Evolutionary conservation across 345 rosid species (phyloP), one percentile per base, ranked within the genome.

Genomic region (Firmiana major): DNA sequence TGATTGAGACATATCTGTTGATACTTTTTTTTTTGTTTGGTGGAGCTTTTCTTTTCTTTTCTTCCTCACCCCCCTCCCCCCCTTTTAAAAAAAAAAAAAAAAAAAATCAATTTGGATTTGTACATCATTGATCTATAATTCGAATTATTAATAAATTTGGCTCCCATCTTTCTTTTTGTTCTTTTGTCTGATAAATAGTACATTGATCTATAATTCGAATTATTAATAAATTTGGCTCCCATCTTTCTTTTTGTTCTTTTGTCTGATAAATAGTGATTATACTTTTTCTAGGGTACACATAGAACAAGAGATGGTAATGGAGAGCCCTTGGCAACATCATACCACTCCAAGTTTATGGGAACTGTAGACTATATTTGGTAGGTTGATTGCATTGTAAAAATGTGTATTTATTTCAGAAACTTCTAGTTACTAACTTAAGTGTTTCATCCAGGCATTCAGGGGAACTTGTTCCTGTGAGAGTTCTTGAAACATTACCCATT

Each of bases 311-410:
- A 90, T 81, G 74, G 43, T 40, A 21, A 48, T 53, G 98, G 99
- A 77, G 99, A 95, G 79, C 97, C 99, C 65, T 86, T 91, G 81
- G 99, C 93, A 77, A 95, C 99, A 73, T 90, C 99, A 8, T 90
- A 85, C 81, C 99, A 95, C 83, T 89, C 94, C 71, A 83, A 81
- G 84, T 95, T 93, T 82, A 85, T 88, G 80, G 99, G 97, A 84
- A 93, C 99, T 64, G 98, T 93, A 78, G 99, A 95, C 83, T 93
- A 95, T 75, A 93, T 95, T 71, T 95, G 98, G 99, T 95, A 87
- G 60, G 72, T 69, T 21, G 63, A 53, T 77, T 67, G n/a, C 40
- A 34, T 17, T 28, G 36, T 78, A 26, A 21, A 24, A 28, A n/a
- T 36, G 16, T 54, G 34, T 59, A 9, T 63, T 24, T 51, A 43